phyloP scores from a whole-genome alignment of 164 flowering plant species.

The Echeveria elegans region DNA sequence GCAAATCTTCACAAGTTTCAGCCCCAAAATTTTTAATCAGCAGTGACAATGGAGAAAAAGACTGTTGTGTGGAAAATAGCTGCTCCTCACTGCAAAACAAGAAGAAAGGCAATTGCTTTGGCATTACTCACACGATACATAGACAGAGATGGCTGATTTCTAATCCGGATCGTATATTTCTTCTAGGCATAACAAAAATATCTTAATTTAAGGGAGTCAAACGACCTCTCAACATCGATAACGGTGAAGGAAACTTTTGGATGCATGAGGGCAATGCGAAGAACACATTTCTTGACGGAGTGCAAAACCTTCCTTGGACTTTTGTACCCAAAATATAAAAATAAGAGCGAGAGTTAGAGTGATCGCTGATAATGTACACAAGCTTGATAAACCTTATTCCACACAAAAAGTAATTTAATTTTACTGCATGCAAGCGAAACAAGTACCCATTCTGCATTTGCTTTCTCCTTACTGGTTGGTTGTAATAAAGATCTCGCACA shows the following conservation, averaged over 20 bases:
- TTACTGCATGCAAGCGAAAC: slow-evolving; percentile 6
- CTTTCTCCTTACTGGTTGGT: slow-evolving; percentile 92
- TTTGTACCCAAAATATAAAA: slow-evolving; percentile 13
- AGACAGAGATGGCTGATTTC: neutral
- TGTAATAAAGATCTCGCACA: slow-evolving; percentile 88
- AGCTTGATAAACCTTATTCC: neutral
- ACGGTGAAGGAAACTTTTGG: slow-evolving; percentile 57
- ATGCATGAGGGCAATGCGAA: slow-evolving; percentile 67
- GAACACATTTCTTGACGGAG: slow-evolving; percentile 55
- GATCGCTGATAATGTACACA: neutral
- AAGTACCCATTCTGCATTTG: slow-evolving; percentile 71
- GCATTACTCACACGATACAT: neutral
- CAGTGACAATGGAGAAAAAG: slow-evolving; percentile 53
- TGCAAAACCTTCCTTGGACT: slow-evolving; percentile 81
- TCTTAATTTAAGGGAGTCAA: neutral
- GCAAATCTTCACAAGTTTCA: slow-evolving; percentile 36
- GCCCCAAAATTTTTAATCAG: slow-evolving; percentile 51
- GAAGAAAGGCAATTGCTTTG: neutral
- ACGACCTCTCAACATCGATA: slow-evolving; percentile 59
- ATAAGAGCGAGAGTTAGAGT: slow-evolving; percentile 14
- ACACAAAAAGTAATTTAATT: neutral
- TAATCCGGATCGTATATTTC: neutral
- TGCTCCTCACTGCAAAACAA: slow-evolving; percentile 47
- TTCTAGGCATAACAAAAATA: slow-evolving; percentile 1
- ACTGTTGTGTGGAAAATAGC: slow-evolving; percentile 42